Percentiles rank a stretch among this genome's conserved stretches.
These are phyloP conservation scores for Flaveria ramosissima DNA, from an alignment of 129 eudicot genomes.

Conservation along the genomic window DNA sequence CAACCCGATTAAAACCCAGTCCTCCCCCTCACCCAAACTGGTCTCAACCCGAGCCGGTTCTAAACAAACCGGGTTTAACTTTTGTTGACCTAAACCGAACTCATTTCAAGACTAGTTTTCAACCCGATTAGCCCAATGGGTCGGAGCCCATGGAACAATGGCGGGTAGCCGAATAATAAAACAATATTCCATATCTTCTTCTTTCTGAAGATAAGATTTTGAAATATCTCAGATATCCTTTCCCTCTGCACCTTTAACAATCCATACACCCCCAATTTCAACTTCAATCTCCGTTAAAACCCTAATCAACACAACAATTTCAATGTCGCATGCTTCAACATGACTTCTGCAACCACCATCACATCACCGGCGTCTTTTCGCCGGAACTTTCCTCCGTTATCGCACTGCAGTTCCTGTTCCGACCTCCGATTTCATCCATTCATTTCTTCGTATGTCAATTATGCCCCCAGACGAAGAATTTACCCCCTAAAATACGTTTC, in stretches of 20 bases:
- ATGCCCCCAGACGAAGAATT: slow-evolving; percentile 29
- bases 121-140: too few species aligned
- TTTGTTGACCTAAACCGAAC: too few species aligned
- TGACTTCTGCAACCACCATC: slow-evolving; percentile 39
- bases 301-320: slow-evolving; percentile 14
- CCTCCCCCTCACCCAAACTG: too few species aligned
- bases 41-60: too few species aligned
- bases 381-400: slow-evolving; percentile 50
- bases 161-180: slow-evolving; percentile 33
- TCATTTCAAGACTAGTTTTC: too few species aligned
- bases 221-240: slow-evolving; percentile 36
- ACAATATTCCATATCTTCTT: slow-evolving; percentile 12
- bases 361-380: slow-evolving; percentile 60
- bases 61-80: too few species aligned
- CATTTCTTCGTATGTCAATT: slow-evolving; percentile 33
- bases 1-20: too few species aligned
- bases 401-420: slow-evolving; percentile 53
- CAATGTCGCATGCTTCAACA: slow-evolving; percentile 32
- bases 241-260: slow-evolving; percentile 46
- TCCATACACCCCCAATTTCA: slow-evolving; percentile 17
- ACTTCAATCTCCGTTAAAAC: slow-evolving; percentile 1
- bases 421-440: slow-evolving; percentile 46
- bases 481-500: slow-evolving; percentile 27
- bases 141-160: not conserved
- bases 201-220: slow-evolving; percentile 39